These are phyloP conservation scores for Carex myosuroides DNA, from an alignment of 176 grass and related monocot genomes.

Conservation along the genomic window DNA sequence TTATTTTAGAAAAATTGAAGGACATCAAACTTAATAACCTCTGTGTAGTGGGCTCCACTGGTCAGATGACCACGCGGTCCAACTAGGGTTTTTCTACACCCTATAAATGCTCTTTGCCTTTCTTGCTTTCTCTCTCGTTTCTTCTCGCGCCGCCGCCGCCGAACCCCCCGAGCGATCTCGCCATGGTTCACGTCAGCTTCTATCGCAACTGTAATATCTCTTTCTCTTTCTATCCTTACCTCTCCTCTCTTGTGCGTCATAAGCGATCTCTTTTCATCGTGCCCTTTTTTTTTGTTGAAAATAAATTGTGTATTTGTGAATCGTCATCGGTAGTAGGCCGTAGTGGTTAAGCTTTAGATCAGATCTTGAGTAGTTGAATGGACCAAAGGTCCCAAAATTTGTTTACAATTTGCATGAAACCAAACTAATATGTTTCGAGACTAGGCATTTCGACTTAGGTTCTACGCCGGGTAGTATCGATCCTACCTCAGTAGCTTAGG, in stretches of 20 bases:
- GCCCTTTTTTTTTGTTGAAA: background rate
- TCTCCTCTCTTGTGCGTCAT: background rate
- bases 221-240: background rate
- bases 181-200: conserved; percentile 72
- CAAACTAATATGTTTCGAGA: background rate
- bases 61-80: background rate
- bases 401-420: background rate
- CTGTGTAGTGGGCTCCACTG: background rate
- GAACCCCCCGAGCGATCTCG: background rate
- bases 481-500: background rate
- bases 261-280: background rate
- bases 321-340: background rate
- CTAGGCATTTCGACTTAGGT: background rate
- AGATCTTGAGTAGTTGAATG: background rate
- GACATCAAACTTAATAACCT: background rate
- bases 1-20: background rate
- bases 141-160: conserved; percentile 1
- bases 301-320: background rate
- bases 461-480: background rate
- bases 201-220: conserved; percentile 63
- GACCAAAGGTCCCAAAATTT: background rate
- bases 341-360: background rate
- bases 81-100: conserved; percentile 7
- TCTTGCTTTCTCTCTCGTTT: background rate
- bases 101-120: background rate